Conservation (phyloP, 2,329 filamentous ascomycete species). For the Didymella arachidicola region DNA sequence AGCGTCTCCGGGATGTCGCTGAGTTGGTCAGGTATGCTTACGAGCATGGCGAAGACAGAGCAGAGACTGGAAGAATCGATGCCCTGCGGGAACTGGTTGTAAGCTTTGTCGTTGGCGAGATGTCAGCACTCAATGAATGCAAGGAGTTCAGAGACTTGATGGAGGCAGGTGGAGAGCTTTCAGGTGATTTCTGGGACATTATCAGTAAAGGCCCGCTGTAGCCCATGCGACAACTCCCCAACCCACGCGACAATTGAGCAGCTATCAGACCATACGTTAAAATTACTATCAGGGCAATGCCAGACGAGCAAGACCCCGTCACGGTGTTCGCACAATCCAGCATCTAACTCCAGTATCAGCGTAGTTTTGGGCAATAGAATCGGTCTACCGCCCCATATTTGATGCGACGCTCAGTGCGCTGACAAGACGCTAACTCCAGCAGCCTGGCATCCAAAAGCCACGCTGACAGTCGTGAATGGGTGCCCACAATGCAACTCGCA, state of each 20-base stretch:
- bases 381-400: neutral
- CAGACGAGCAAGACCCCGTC: neutral
- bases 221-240: neutral
- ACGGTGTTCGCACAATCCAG: neutral
- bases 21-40: conserved; percentile 38
- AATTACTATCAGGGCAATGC: neutral
- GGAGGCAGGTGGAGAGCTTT: conserved; percentile 40
- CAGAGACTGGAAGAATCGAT: conserved; percentile 25
- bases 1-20: conserved; percentile 34
- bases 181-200: conserved; percentile 31
- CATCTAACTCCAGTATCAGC: conserved; percentile 1
- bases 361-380: neutral
- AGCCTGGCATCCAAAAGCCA: neutral
- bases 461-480: neutral
- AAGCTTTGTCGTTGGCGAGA: conserved; percentile 35
- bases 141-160: conserved; percentile 29
- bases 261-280: neutral
- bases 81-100: conserved; percentile 33
- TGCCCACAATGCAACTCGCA: neutral
- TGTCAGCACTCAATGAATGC: conserved; percentile 27
- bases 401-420: neutral
- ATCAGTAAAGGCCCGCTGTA: conserved; percentile 1
- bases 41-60: conserved; percentile 23
- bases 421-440: neutral
- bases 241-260: neutral